phyloP scores from a whole-genome alignment of 148 eudicot species.

The Rheum nobile region DNA sequence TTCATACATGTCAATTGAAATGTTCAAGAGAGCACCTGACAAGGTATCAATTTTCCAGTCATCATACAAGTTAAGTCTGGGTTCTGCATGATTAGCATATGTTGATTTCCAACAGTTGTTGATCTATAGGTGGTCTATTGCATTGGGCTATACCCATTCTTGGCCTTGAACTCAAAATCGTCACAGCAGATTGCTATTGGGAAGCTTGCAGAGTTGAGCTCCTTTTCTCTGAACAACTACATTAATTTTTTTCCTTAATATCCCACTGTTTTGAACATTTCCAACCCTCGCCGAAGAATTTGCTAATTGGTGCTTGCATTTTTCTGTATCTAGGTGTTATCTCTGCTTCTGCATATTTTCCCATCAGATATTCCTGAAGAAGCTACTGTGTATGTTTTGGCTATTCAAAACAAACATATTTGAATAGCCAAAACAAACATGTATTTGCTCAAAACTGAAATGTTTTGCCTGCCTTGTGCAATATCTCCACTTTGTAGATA shows the following conservation, averaged over 20 bases:
- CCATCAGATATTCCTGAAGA: neutral
- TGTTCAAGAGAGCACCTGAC: slow-evolving; percentile 37
- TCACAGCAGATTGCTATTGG: slow-evolving; percentile 41
- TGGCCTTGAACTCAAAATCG: slow-evolving; percentile 55
- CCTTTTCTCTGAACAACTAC: slow-evolving; percentile 2
- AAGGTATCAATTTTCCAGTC: slow-evolving; percentile 33
- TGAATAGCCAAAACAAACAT: too few species aligned
- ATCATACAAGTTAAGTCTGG: neutral
- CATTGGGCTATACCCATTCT: slow-evolving; percentile 71
- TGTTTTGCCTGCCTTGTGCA: neutral
- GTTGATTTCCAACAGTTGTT: slow-evolving; percentile 11
- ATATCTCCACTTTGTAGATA: neutral
- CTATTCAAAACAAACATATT: neutral
- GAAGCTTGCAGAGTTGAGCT: slow-evolving; percentile 54
- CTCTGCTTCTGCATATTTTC: neutral
- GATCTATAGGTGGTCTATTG: slow-evolving; percentile 48
- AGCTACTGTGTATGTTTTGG: neutral
- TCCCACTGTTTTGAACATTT: neutral
- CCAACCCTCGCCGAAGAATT: neutral
- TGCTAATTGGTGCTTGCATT: neutral
- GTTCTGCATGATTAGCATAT: neutral
- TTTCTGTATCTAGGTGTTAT: neutral
- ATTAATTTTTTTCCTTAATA: slow-evolving; percentile 1
- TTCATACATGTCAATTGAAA: slow-evolving; percentile 62
- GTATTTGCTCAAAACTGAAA: neutral